Base-by-base conservation (phyloP, 768 basidiomycete genomes). In the Leccinum disarticulatum region DNA sequence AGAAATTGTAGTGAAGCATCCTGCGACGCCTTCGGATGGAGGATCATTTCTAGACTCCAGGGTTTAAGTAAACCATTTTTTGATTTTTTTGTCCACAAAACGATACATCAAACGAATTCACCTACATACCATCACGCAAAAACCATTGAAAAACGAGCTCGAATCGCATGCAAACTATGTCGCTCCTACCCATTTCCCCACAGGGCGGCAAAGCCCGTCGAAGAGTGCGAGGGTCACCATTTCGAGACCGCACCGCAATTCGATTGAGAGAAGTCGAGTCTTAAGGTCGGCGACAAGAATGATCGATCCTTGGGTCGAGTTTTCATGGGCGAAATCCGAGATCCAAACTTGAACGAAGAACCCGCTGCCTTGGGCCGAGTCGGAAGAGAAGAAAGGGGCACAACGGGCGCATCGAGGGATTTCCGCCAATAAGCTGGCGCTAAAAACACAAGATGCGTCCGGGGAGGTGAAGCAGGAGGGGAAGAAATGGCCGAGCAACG, bases 351-450 rank as follows among this genome's bases (percentile, higher is more conserved):
- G 38, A 14, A 22, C 6, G n/a, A 38, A 19, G 11, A 49, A 61
- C 11, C n/a, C 28, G 6, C 58, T 60, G 22, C 30, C 47, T 9
- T 9, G 15, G 31, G 25, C 58, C 41, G n/a, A 22, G 36, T 6
- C 28, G 35, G 27, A 35, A 6, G 38, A 19, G 19, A 19, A 43
- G n/a, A 13, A 3, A 14, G 22, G 51, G 61, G 61, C 47, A 50
- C 61, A n/a, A 63, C 52, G 47, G 28, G 15, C 30, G 6, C 61
- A 58, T 54, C 52, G 14, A 43, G 11, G 27, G 49, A 56, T 38
- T 62, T 62, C 60, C 60, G 35, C 38, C 61, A 50, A 52, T 15
- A 51, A 25, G 49, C 38, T 28, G 47, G 62, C 52, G 31, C 22
- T 54, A 51, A 58, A 58, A 54, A n/a, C 48, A 7, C 56, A 14